Evolutionary conservation across 495 filamentous ascomycete genomes (phyloP), one percentile per base, ranked within the genome.

Genomic region (Delitschia confertaspora): DNA sequence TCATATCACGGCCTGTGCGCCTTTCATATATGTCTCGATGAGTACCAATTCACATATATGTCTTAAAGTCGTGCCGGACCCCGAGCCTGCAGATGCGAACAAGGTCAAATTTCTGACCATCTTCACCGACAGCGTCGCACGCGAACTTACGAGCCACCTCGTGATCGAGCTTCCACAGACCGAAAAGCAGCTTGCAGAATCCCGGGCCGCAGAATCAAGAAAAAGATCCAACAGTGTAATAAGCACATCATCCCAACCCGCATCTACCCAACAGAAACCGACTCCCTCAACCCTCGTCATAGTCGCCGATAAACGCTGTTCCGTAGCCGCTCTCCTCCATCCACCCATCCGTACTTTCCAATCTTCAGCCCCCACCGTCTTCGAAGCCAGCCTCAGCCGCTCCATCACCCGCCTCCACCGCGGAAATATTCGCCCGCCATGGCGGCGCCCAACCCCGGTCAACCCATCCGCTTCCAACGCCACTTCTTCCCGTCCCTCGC

Each of bases 401-500:
- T 54, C 43, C 13, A 46, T 66, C 1, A 63, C 53, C 0, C 55
- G 63, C 6, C 43, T 66, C 8, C 51, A 49, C 6, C 51, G 51
- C 33, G 51, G 53, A 44, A 11, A 34, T 21, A 49, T 64, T 29
- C 53, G 60, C 4, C 59, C 61, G 6, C 49, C 47, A 1, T 65
- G 63, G 63, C 53, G 56, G 19, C 72, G 80, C 45, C 75, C 75
- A n/a, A n/a, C n/a, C n/a, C n/a, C n/a, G n/a, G n/a, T n/a, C n/a
- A n/a, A n/a, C 3, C 74, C 88, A 52, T 76, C 77, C 43, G 73
- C 82, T 20, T 83, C 77, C 37, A 74, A 85, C 53, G 85, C 89
- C 67, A 74, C 70, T 29, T 85, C 81, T 14, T 79, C 83, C 37
- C 84, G 88, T 54, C 6, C 7, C 18, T n/a, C 6, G n/a, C n/a